Evolutionary conservation across 495 filamentous ascomycete species (phyloP).

Genomic region (Trichoderma reesei): DNA sequence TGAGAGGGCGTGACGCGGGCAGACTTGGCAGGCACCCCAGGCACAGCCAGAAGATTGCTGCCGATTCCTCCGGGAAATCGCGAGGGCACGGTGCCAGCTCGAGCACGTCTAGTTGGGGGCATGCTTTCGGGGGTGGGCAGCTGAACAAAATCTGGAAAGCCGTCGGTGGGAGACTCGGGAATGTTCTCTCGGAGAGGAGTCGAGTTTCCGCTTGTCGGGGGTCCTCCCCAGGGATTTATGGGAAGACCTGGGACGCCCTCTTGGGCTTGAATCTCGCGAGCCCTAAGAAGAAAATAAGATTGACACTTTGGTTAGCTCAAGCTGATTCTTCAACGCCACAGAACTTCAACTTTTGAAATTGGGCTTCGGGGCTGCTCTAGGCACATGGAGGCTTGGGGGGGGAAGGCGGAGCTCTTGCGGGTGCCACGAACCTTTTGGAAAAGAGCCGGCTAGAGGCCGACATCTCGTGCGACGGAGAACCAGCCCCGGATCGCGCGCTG

Average conservation of each 20-base stretch:
- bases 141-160: conserved; percentile 81
- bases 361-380: no score
- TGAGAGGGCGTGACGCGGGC: conserved; percentile 83
- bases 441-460: conserved; percentile 61
- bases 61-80: conserved; percentile 65
- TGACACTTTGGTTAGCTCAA: neutral
- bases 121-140: conserved; percentile 45
- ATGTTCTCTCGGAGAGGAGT: conserved; percentile 95
- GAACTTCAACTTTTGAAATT: no score
- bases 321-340: no score
- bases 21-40: conserved; percentile 65
- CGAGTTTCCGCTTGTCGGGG: conserved; percentile 89
- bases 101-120: conserved; percentile 55
- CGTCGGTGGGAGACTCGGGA: conserved; percentile 93
- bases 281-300: conserved; percentile 38
- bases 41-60: conserved; percentile 48
- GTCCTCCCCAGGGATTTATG: conserved; percentile 78
- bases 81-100: conserved; percentile 94
- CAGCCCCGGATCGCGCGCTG: conserved; percentile 74
- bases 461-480: conserved; percentile 92
- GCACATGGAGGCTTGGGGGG: no score
- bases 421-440: conserved; percentile 72
- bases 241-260: conserved; percentile 65
- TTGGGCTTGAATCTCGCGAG: conserved; percentile 94
- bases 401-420: neutral